phyloP scores from a whole-genome alignment of 371 early-diverging fungal genomes.

The Gilbertella persicaria region DNA sequence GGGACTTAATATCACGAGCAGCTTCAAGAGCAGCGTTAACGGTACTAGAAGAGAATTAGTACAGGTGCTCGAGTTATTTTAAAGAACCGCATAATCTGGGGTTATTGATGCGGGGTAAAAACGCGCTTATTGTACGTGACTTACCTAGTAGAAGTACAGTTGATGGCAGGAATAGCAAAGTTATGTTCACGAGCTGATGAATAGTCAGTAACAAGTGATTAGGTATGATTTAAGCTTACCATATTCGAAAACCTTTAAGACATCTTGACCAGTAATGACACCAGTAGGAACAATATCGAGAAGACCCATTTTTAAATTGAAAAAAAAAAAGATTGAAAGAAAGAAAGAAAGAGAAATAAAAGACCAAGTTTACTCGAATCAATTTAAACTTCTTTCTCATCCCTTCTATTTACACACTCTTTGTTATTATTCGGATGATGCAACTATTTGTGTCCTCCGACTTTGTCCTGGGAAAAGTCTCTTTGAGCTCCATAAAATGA shows the following conservation, averaged over 20 bases:
- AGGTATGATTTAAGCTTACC: conserved; percentile 26
- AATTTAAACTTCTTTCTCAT: no score
- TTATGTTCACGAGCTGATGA: conserved; percentile 68
- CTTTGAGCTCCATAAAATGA: neutral
- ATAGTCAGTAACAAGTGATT: neutral
- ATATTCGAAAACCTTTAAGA: conserved; percentile 83
- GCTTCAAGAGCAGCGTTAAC: conserved; percentile 91
- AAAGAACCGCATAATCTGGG: conserved; percentile 5
- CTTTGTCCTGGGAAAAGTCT: conserved; percentile 13
- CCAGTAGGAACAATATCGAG: conserved; percentile 86
- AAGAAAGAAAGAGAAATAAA: conserved; percentile 3
- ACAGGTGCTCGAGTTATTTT: neutral
- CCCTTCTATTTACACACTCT: conserved; percentile 4
- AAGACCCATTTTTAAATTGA: conserved; percentile 61
- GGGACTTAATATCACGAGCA: conserved; percentile 87
- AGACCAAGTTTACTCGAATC: no score
- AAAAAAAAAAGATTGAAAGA: conserved; percentile 5
- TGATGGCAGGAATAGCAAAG: conserved; percentile 93
- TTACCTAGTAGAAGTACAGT: conserved; percentile 86
- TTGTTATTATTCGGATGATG: conserved; percentile 1
- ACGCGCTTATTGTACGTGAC: neutral
- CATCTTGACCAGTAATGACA: conserved; percentile 87
- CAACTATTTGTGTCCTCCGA: conserved; percentile 7
- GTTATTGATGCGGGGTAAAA: neutral
- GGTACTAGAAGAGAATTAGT: conserved; percentile 50